Base-by-base conservation (phyloP, 1,284 basidiomycete species). In the Microstroma glucosiphilum region DNA sequence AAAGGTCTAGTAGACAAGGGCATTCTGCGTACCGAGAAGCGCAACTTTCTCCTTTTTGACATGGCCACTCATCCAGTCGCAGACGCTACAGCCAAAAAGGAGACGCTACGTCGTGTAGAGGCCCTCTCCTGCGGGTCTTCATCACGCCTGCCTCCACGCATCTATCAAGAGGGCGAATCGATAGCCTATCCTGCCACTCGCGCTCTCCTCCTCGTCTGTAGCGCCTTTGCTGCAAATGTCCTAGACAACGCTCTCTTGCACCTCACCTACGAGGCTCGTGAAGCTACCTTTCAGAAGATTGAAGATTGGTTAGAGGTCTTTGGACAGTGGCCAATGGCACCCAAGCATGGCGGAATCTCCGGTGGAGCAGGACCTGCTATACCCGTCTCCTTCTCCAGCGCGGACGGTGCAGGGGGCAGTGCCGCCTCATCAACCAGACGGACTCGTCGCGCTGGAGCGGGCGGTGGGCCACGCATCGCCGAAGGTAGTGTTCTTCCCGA, bases 1-100 rank as follows among this genome's bases (percentile, higher is more conserved):
- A 79, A 79, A 59, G 76, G 77, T 0, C 60, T 79, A 21, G 77
- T 77, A 6, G 77, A 79, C 66, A 79, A 79, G 64, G 77, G 77
- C 23, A 69, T 79, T 19, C 62, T 79, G 21, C 72, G 77, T 23
- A 79, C 77, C 40, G 77, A 79, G 46, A 79, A 79, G 64, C 72
- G 75, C 60, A 79, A 77, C 62, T 78, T 79, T 56, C 30, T 79
- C 21, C 68, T 79, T 1, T 79, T 79, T 56, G 77, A 79, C 56
- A 79, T 79, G 77, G 75, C 77, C 26, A 79, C 77, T 13, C 77
- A 79, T 64, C 77, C 77, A 12, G 59, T 79, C 30, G 69, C 72
- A 37, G 76, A 79, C 58, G 62, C 65, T 6, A 60, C 67, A n/a
- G 67, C 64, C 61, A 79, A 79, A 57, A 72, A 78, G 51, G 75